Conservation (phyloP, 148 eudicot species). For the Bassia scoparia region DNA sequence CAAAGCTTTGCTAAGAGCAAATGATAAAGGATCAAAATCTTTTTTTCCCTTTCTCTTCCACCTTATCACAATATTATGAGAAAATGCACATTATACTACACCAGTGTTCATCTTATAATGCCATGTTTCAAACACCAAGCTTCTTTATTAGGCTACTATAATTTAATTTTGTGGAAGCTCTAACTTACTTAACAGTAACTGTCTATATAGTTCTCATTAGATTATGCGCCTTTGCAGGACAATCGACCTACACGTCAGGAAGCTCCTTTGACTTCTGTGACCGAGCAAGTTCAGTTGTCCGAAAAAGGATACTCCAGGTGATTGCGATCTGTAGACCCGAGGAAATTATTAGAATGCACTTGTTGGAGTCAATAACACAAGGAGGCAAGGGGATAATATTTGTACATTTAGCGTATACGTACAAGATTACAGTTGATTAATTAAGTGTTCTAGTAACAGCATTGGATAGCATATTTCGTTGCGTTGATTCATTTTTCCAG, state of each 20-base stretch:
- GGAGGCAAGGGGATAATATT: neutral
- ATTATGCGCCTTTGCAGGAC: constrained; percentile 34
- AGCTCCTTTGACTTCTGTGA: constrained; percentile 30
- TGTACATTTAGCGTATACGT: constrained; percentile 17
- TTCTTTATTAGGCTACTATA: neutral
- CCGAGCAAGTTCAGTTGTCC: constrained; percentile 24
- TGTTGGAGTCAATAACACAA: neutral
- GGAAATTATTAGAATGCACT: constrained; percentile 16
- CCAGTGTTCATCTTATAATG: neutral
- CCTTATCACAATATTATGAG: neutral
- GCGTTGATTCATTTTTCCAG: constrained; percentile 1
- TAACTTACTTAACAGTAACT: no score
- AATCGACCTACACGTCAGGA: constrained; percentile 40
- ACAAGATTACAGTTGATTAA: constrained; percentile 3
- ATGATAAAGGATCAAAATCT: neutral
- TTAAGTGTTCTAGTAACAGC: constrained; percentile 2
- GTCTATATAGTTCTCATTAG: neutral
- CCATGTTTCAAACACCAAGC: neutral
- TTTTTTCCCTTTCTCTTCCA: neutral
- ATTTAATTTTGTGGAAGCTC: neutral
- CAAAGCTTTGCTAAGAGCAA: neutral
- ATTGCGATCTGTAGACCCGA: constrained; percentile 13
- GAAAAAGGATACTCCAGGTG: constrained; percentile 19
- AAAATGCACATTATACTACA: neutral
- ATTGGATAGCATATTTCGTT: neutral